Conservation (phyloP, 495 filamentous ascomycete species). For the Chlorociboria aeruginascens region DNA sequence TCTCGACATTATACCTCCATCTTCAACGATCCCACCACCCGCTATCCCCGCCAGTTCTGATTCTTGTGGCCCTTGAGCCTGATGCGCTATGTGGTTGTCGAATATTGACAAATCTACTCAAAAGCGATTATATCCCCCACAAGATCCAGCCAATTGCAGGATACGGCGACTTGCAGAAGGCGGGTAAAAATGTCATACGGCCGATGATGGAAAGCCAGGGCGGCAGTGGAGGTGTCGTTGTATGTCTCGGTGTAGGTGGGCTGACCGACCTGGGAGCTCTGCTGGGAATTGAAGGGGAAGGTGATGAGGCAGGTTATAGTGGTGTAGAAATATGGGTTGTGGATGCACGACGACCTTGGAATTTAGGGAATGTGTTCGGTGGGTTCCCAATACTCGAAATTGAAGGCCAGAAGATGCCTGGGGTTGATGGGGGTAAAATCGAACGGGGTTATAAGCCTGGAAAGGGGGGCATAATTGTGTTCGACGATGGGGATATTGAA, state of each 20-base stretch:
- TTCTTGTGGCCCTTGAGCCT: slow-evolving; percentile 86
- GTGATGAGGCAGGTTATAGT: slow-evolving; percentile 33
- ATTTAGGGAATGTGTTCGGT: slow-evolving; percentile 84
- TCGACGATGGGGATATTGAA: slow-evolving; percentile 93
- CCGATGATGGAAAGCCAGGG: slow-evolving; percentile 75
- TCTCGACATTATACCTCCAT: slow-evolving; percentile 82
- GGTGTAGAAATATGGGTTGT: slow-evolving; percentile 92
- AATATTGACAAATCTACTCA: slow-evolving; percentile 80
- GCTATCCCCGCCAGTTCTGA: slow-evolving; percentile 77
- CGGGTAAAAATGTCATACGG: slow-evolving; percentile 60
- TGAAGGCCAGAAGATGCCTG: slow-evolving; percentile 32
- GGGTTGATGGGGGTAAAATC: slow-evolving; percentile 54
- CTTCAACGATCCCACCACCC: slow-evolving; percentile 71
- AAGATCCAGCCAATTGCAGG: slow-evolving; percentile 92
- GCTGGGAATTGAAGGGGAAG: slow-evolving; percentile 50
- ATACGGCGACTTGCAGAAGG: slow-evolving; percentile 76
- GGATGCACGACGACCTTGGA: slow-evolving; percentile 88
- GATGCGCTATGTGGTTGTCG: slow-evolving; percentile 93
- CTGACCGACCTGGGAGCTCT: slow-evolving; percentile 72
- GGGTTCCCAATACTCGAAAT: slow-evolving; percentile 37
- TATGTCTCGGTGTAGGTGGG: slow-evolving; percentile 88
- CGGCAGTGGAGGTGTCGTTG: slow-evolving; percentile 72
- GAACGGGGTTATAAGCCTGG: slow-evolving; percentile 58
- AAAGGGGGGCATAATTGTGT: slow-evolving; percentile 76
- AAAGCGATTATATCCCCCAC: slow-evolving; percentile 95